These are phyloP conservation scores for Backusella morwellensis DNA, from an alignment of 192 early-diverging fungal genomes.

Conservation along the genomic window DNA sequence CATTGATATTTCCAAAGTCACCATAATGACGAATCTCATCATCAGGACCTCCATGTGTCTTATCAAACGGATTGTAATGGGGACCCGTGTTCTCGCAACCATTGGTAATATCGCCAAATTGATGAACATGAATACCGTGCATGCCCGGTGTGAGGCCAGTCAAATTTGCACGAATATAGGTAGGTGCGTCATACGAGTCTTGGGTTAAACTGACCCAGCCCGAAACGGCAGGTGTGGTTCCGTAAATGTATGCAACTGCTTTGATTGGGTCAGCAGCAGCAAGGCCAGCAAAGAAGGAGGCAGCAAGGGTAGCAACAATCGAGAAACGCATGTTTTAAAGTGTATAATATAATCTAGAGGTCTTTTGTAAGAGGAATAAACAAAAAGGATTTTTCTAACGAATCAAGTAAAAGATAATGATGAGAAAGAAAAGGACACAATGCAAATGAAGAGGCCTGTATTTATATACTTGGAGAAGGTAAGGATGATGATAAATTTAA, in stretches of 20 bases:
- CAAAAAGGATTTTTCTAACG: neutral
- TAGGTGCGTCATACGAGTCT: conserved; percentile 53
- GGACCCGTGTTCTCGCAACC: conserved; percentile 75
- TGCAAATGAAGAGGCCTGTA: neutral
- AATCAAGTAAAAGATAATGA: neutral
- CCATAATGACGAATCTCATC: conserved; percentile 73
- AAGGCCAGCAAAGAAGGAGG: neutral
- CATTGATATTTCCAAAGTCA: conserved; percentile 85
- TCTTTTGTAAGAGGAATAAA: neutral
- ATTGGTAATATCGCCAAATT: conserved; percentile 79
- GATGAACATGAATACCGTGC: conserved; percentile 91
- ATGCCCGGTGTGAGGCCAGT: conserved; percentile 63
- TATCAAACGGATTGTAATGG: conserved; percentile 78
- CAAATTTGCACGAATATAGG: conserved; percentile 55
- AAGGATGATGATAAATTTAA: neutral
- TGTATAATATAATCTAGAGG: neutral
- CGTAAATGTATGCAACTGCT: neutral
- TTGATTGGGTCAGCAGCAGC: neutral
- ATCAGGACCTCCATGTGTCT: conserved; percentile 70
- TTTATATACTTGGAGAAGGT: neutral
- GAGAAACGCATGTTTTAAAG: neutral
- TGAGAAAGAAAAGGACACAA: neutral
- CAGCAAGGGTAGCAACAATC: neutral
- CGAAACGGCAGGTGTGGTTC: conserved; percentile 37
- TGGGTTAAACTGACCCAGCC: conserved; percentile 75